Conservation (phyloP, 768 basidiomycete species). For the Pluteus cervinus region DNA sequence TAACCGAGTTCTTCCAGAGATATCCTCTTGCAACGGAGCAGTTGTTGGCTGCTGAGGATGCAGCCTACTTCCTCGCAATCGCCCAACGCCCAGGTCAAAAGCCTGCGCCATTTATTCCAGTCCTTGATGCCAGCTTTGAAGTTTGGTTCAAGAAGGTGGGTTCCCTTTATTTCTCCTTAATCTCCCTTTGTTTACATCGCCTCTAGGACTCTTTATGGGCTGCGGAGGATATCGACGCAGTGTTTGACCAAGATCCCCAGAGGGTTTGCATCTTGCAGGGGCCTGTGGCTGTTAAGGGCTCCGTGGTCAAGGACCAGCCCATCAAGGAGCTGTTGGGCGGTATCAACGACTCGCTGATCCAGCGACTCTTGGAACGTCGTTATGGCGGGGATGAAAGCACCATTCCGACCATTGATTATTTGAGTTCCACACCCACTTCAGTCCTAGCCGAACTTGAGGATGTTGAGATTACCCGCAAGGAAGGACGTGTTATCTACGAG, state of each 20-base stretch:
- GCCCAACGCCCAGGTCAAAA: conserved; percentile 96
- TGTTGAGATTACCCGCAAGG: conserved; percentile 35
- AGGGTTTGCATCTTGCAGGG: conserved; percentile 97
- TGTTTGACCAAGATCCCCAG: conserved; percentile 98
- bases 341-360: conserved; percentile 72
- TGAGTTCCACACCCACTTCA: conserved; percentile 41
- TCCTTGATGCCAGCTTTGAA: conserved; percentile 88
- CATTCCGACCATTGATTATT: conserved; percentile 82
- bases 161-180: conserved; percentile 1
- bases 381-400: conserved; percentile 72
- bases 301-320: conserved; percentile 86
- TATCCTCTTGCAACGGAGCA: conserved; percentile 83
- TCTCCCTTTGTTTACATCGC: conserved; percentile 2
- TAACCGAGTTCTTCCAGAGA: conserved; percentile 76
- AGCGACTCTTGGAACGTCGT: conserved; percentile 70
- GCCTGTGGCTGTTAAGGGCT: conserved; percentile 89
- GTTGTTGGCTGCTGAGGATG: conserved; percentile 88
- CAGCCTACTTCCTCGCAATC: conserved; percentile 93
- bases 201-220: conserved; percentile 92
- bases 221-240: conserved; percentile 96
- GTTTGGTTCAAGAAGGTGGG: conserved; percentile 99
- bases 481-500: conserved; percentile 41
- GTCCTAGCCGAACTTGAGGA: conserved; percentile 28
- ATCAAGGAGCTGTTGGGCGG: conserved; percentile 89
- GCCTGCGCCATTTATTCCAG: conserved; percentile 96